Percentiles rank a stretch among this genome's conserved stretches.
Conservation (phyloP, 345 rosid genomes). For the Laguncularia racemosa region DNA sequence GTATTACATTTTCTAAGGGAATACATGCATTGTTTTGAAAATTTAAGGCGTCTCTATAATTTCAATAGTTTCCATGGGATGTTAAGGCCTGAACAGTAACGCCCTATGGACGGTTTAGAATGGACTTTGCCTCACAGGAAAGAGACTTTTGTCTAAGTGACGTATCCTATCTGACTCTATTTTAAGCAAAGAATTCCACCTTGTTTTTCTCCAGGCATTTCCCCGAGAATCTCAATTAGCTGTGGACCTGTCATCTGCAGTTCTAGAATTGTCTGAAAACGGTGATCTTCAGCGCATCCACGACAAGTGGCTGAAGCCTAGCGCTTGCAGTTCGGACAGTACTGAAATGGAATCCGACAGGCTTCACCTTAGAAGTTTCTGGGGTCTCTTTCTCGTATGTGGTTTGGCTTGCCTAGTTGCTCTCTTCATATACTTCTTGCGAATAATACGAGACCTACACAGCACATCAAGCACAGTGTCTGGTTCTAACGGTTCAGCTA, state of each 20-base stretch:
- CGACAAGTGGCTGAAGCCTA: conserved; percentile 80
- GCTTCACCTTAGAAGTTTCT: conserved; percentile 73
- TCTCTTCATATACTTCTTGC: conserved; percentile 51
- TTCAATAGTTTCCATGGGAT: too few species aligned
- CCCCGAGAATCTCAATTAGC: conserved; percentile 91
- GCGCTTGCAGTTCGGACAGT: conserved; percentile 54
- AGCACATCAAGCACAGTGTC: conserved; percentile 16
- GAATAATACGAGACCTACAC: conserved; percentile 33
- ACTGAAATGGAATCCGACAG: conserved; percentile 63
- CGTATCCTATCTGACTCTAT: too few species aligned
- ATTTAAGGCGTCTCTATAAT: too few species aligned
- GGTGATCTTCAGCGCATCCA: conserved; percentile 95
- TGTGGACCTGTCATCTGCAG: conserved; percentile 76
- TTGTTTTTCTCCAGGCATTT: conserved; percentile 48
- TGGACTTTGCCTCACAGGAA: too few species aligned
- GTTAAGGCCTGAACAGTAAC: too few species aligned
- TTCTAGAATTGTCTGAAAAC: conserved; percentile 69
- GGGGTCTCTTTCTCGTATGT: conserved; percentile 80
- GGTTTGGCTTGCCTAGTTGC: conserved; percentile 74
- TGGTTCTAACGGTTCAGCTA: conserved; percentile 14
- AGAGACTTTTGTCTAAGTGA: too few species aligned
- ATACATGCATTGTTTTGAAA: too few species aligned
- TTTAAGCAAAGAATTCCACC: background rate
- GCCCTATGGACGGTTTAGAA: too few species aligned
- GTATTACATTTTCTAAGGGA: too few species aligned